Conservation (phyloP, 805 yeast genomes). For the Candida dajiaensis region DNA sequence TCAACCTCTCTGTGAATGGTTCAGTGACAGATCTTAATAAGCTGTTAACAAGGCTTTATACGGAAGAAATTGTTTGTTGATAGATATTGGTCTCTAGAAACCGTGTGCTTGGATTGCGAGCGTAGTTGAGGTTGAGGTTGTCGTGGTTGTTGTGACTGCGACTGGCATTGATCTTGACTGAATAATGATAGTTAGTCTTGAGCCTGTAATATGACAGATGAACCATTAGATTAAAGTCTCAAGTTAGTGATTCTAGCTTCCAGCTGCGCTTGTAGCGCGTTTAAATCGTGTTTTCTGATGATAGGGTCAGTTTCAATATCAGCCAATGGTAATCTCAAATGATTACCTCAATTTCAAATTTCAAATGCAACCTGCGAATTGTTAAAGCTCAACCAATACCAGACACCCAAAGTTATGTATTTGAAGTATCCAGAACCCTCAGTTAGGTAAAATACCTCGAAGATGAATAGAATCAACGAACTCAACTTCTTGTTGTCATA, state of each 20-base stretch:
- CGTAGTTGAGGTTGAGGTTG: slow-evolving; percentile 19
- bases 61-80: slow-evolving; percentile 24
- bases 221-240: slow-evolving; percentile 8
- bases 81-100: slow-evolving; percentile 19
- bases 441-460: slow-evolving; percentile 73
- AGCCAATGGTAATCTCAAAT: slow-evolving; percentile 51
- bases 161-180: slow-evolving; percentile 5
- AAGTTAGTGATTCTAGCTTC: slow-evolving; percentile 8
- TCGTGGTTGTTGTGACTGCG: slow-evolving; percentile 23
- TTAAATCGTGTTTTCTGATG: slow-evolving; percentile 19
- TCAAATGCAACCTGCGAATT: slow-evolving; percentile 72
- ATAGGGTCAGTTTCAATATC: slow-evolving; percentile 57
- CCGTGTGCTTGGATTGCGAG: slow-evolving; percentile 6
- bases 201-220: slow-evolving; percentile 4
- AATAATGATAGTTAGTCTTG: slow-evolving; percentile 7
- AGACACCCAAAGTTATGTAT: slow-evolving; percentile 75
- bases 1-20: slow-evolving; percentile 40
- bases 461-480: slow-evolving; percentile 81
- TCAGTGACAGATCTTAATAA: slow-evolving; percentile 41
- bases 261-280: slow-evolving; percentile 7
- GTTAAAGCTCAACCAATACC: slow-evolving; percentile 75
- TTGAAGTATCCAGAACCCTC: slow-evolving; percentile 64
- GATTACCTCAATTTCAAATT: slow-evolving; percentile 90
- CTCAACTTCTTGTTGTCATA: slow-evolving; percentile 59
- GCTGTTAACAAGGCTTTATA: slow-evolving; percentile 35